phyloP scores from a whole-genome alignment of 768 basidiomycete species.

The Lactifluus echinatus region DNA sequence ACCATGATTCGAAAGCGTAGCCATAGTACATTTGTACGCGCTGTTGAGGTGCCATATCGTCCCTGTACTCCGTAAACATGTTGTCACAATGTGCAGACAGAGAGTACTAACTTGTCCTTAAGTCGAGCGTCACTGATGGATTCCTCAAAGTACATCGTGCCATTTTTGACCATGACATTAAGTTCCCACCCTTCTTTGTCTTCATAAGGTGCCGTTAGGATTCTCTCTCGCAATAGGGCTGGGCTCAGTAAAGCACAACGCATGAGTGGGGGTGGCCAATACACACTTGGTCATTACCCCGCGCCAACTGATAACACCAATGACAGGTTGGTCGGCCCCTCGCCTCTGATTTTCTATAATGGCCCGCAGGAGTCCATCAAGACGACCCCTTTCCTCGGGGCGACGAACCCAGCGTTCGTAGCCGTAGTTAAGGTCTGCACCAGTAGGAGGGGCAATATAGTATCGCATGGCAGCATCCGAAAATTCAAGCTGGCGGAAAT shows the following conservation, averaged over 20 bases:
- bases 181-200: conserved; percentile 70
- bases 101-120: conserved; percentile 48
- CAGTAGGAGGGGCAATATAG: conserved; percentile 55
- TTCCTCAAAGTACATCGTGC: conserved; percentile 69
- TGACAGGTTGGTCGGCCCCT: conserved; percentile 33
- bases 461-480: conserved; percentile 63
- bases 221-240: conserved; percentile 40
- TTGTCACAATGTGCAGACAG: not conserved
- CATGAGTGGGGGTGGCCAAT: not conserved
- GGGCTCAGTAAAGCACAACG: conserved; percentile 17
- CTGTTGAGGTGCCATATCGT: conserved; percentile 55
- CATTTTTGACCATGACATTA: conserved; percentile 71
- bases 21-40: conserved; percentile 69
- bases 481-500: conserved; percentile 49
- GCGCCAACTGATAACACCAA: conserved; percentile 64
- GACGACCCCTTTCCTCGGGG: conserved; percentile 54
- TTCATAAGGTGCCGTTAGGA: conserved; percentile 78
- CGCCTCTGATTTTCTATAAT: conserved; percentile 36
- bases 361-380: conserved; percentile 61
- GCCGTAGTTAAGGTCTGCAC: conserved; percentile 58
- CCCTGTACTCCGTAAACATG: conserved; percentile 33
- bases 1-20: conserved; percentile 86
- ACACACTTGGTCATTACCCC: conserved; percentile 79
- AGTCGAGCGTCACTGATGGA: conserved; percentile 52
- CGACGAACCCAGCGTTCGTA: conserved; percentile 67